Evolutionary conservation across 345 rosid genomes (phyloP).

Genomic region (Raphanus raphanistrum): DNA sequence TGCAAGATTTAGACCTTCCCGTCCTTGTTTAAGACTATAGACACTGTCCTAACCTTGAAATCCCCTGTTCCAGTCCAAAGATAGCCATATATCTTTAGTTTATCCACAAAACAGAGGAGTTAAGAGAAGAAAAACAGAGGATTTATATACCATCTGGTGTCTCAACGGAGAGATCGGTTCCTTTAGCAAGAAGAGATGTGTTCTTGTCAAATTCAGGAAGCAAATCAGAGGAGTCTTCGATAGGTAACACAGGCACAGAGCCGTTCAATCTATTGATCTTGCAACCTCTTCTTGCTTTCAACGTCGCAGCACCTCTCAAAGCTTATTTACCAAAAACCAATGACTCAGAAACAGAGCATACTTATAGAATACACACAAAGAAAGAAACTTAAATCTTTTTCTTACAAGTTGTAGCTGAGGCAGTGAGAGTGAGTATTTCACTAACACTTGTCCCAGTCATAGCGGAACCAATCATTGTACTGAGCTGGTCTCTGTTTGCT

Average conservation of each 20-base stretch:
- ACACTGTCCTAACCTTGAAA: constrained; percentile 62
- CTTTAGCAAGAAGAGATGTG: constrained; percentile 61
- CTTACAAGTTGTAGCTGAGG: constrained; percentile 88
- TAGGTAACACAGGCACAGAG: constrained; percentile 62
- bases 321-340: constrained; percentile 46
- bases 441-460: constrained; percentile 64
- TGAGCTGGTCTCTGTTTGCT: constrained; percentile 71
- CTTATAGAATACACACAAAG: background rate
- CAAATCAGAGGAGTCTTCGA: constrained; percentile 52
- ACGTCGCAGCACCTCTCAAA: constrained; percentile 80
- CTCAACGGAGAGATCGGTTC: constrained; percentile 70
- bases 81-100: constrained; percentile 3
- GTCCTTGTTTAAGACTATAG: constrained; percentile 53
- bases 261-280: constrained; percentile 56
- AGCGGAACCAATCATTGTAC: constrained; percentile 65
- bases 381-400: background rate
- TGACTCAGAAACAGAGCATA: constrained; percentile 25
- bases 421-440: constrained; percentile 85
- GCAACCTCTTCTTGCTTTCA: constrained; percentile 80
- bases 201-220: constrained; percentile 63
- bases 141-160: constrained; percentile 66
- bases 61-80: constrained; percentile 54
- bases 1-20: constrained; percentile 51
- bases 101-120: constrained; percentile 15
- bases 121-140: constrained; percentile 10